Base-by-base conservation (phyloP, 495 filamentous ascomycete species). In the Cairneyella variabilis region DNA sequence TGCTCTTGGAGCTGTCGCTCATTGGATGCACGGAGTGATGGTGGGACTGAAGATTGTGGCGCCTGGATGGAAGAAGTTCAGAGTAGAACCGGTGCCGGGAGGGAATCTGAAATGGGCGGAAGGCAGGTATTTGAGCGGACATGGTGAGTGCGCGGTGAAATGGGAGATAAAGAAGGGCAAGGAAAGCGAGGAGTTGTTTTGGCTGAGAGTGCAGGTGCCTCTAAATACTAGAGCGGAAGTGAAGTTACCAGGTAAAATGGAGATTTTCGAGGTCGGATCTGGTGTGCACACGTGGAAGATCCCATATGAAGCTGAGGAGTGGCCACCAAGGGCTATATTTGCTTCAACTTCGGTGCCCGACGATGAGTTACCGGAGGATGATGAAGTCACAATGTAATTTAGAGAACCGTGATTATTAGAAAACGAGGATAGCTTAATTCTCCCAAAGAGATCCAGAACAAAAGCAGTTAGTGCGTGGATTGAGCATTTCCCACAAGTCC, bases 1-100 rank as follows among this genome's bases (percentile, higher is more conserved):
- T 48, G 73, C 74, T 0, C 60, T 78, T 22, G 75, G 75, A 3
- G 62, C 67, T 1, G 68, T 78, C 26, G 57, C 48, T 2, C 23
- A 37, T n/a, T 60, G 56, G 56, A 64, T 73, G 27, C 60, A 68
- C 32, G 53, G 54, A 7, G 55, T 54, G 3, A 61, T 71, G 4
- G 64, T 64, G 10, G 69, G 69, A 0, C 34, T 72, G 0, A 57
- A 60, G n/a, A 57, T 63, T 3, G 56, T 59, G 1, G 59, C 64
- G 17, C 64, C 66, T 0, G 69, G 69, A 32, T 72, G 69, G 69
- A 67, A 64, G 57, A 64, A 48, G 14, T 47, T 67, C 36, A 53
- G 36, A 11, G 58, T 72, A 0, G 52, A 26, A 8, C 57, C 63
- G 11, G 38, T 61, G 1, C 70, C 69, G 1, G 67, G 67, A 1